Percentiles rank a stretch among this genome's conserved stretches.
Evolutionary conservation across 805 yeast species (phyloP).

Genomic region (Nakazawaea wickerhamii): DNA sequence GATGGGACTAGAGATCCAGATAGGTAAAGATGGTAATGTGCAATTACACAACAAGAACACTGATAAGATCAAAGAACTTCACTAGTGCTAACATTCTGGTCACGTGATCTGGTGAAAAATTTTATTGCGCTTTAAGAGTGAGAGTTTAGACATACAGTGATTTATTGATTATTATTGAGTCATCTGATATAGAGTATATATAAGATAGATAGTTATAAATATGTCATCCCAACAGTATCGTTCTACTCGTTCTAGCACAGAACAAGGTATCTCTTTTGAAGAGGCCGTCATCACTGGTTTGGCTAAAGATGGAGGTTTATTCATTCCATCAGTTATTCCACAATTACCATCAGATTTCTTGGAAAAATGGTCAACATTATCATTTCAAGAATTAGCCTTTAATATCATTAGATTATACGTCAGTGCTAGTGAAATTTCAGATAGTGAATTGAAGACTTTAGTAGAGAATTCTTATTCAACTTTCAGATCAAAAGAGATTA

Average conservation of each 20-base stretch:
- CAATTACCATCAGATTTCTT: slow-evolving; percentile 48
- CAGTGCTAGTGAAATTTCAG: slow-evolving; percentile 64
- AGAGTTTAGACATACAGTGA: too few species aligned
- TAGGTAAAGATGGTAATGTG: slow-evolving; percentile 64
- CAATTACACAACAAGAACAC: slow-evolving; percentile 34
- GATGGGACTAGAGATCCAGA: slow-evolving; percentile 73
- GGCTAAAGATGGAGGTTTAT: slow-evolving; percentile 95
- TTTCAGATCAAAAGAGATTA: slow-evolving; percentile 81
- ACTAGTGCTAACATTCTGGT: not conserved
- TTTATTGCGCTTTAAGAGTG: too few species aligned
- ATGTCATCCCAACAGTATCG: slow-evolving; percentile 56
- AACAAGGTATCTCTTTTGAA: slow-evolving; percentile 60
- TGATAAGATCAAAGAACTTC: slow-evolving; percentile 11
- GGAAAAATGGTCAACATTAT: slow-evolving; percentile 62
- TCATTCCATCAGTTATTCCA: slow-evolving; percentile 82
- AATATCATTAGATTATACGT: slow-evolving; percentile 81
- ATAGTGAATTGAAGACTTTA: slow-evolving; percentile 57
- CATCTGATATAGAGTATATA: not conserved
- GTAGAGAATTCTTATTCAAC: slow-evolving; percentile 78
- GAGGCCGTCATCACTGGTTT: slow-evolving; percentile 84
- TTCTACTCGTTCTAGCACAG: slow-evolving; percentile 64
- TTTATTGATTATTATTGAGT: not conserved
- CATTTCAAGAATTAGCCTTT: slow-evolving; percentile 84
- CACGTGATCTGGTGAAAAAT: not conserved
- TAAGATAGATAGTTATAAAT: not conserved